Evolutionary conservation across 78 protist species (phyloP).

Genomic region (Anaeramoeba flamelloides): DNA sequence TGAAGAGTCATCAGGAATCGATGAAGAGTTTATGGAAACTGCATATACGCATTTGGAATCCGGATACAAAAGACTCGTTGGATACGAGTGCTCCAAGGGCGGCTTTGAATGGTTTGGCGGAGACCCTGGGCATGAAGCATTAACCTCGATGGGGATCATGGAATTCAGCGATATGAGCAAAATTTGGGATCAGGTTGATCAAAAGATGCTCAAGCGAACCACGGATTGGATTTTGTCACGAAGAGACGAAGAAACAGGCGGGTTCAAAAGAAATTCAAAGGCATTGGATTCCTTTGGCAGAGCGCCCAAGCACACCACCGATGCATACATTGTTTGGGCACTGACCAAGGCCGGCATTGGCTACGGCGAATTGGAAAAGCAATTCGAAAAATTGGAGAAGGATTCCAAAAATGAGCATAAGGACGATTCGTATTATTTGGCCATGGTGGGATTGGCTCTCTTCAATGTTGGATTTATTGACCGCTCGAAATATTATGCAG

Average conservation of each 20-base stretch:
- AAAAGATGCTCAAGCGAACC: constrained; percentile 13
- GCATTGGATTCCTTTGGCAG: constrained; percentile 12
- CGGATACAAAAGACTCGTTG: constrained; percentile 19
- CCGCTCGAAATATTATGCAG: not conserved
- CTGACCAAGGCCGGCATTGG: not conserved
- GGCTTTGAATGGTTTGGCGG: constrained; percentile 30
- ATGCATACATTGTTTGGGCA: constrained; percentile 20
- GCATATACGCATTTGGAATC: not conserved
- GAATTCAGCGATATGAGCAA: constrained; percentile 18
- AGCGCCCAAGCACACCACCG: constrained; percentile 8
- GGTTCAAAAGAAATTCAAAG: not conserved
- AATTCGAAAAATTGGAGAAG: not conserved
- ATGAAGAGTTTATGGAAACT: not conserved
- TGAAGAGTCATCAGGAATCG: not conserved
- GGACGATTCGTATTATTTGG: constrained; percentile 11
- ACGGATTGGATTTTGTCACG: constrained; percentile 5
- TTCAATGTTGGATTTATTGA: not conserved
- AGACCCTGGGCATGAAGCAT: constrained; percentile 21
- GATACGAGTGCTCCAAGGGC: constrained; percentile 15
- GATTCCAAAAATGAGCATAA: not conserved
- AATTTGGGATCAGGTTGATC: constrained; percentile 15
- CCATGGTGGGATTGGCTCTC: not conserved
- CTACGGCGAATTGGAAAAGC: not conserved
- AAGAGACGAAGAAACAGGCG: not conserved
- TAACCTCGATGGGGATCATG: constrained; percentile 23